Conservation (phyloP, 306 rosid genomes). For the Trichosanthes cucumerina region DNA sequence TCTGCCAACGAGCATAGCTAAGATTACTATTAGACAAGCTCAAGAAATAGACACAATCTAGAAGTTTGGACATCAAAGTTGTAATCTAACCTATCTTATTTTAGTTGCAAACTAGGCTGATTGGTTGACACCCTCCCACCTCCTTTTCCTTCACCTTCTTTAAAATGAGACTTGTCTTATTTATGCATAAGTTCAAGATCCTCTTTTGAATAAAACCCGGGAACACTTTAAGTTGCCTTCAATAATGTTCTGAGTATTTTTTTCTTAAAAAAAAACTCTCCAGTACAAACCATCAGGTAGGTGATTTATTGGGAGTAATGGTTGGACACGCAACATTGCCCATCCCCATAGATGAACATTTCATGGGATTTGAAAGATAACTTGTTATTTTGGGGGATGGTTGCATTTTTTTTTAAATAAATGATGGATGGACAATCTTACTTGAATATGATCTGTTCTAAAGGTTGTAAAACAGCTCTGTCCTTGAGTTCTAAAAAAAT, state of each 20-base stretch:
- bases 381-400: neutral
- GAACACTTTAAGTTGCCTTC: neutral
- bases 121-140: neutral
- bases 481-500: too few relatives aligned
- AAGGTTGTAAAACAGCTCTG: too few relatives aligned
- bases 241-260: neutral
- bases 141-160: neutral
- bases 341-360: neutral
- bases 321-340: neutral
- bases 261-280: neutral
- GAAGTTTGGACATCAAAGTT: neutral
- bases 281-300: neutral
- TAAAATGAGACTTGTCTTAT: neutral
- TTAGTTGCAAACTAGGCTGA: neutral
- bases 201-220: neutral
- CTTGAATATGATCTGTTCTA: too few relatives aligned
- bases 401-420: neutral
- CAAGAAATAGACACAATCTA: too few relatives aligned
- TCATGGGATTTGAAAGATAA: neutral
- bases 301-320: neutral
- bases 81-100: neutral
- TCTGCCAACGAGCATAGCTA: neutral
- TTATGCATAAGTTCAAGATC: neutral
- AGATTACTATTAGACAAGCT: neutral
- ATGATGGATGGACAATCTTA: neutral